These are phyloP conservation scores for Metschnikowia koreensis DNA, from an alignment of 805 yeast species.

Conservation along the genomic window DNA sequence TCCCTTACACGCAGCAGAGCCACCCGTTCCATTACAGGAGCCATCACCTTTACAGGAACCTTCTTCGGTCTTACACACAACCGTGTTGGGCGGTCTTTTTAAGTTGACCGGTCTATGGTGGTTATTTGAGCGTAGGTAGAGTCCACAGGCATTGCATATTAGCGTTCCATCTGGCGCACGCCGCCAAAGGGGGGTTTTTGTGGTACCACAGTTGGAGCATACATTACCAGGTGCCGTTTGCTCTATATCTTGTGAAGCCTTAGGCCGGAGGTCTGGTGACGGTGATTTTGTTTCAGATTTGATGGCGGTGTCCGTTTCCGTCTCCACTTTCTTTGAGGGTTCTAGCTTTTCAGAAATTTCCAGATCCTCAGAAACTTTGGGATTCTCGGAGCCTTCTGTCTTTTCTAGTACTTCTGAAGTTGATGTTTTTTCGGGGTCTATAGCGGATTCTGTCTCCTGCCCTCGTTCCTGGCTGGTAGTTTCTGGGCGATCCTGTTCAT, in stretches of 20 bases:
- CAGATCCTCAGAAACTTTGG: neutral
- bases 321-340: neutral
- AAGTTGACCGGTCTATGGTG: conserved; percentile 65
- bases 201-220: conserved; percentile 57
- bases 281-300: neutral
- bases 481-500: neutral
- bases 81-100: conserved; percentile 55
- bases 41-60: conserved; percentile 78
- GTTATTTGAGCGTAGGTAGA: conserved; percentile 57
- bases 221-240: conserved; percentile 7
- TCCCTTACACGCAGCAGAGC: conserved; percentile 72
- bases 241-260: neutral
- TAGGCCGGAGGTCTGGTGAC: conserved; percentile 1
- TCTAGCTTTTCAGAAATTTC: neutral
- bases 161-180: conserved; percentile 55
- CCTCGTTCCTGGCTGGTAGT: neutral
- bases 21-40: conserved; percentile 85
- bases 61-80: conserved; percentile 39
- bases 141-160: conserved; percentile 60
- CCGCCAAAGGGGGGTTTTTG: conserved; percentile 59
- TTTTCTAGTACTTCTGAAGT: neutral
- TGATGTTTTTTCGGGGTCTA: too few species aligned
- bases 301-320: neutral
- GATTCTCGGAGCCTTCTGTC: neutral
- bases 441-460: neutral